phyloP scores from a whole-genome alignment of 108 stramenopile species.

The Cylindrotheca fusiformis region DNA sequence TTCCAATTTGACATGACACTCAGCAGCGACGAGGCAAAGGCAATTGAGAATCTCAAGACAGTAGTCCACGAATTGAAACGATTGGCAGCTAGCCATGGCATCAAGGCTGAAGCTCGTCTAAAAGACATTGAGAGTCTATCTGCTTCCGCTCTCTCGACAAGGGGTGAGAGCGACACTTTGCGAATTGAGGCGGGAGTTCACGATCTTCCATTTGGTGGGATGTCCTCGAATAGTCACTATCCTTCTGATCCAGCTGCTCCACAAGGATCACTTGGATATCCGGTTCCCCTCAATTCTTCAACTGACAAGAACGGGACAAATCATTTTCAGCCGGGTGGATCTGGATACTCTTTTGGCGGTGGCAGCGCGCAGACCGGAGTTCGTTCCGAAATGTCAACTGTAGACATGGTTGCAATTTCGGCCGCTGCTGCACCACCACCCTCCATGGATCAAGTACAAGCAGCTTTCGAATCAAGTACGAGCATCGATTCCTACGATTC shows the following conservation, averaged over 20 bases:
- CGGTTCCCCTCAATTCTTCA: slow-evolving; percentile 19
- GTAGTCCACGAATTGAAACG: slow-evolving; percentile 56
- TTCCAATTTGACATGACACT: slow-evolving; percentile 74
- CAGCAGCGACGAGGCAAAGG: slow-evolving; percentile 54
- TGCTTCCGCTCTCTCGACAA: slow-evolving; percentile 41
- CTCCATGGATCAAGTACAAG: slow-evolving; percentile 45
- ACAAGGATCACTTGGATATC: slow-evolving; percentile 46
- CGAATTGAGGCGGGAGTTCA: slow-evolving; percentile 33
- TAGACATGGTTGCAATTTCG: slow-evolving; percentile 39
- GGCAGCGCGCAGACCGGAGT: no score
- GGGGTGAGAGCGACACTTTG: slow-evolving; percentile 17
- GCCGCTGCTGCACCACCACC: slow-evolving; percentile 50
- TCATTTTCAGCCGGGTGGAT: slow-evolving; percentile 3
- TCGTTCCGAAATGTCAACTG: slow-evolving; percentile 31
- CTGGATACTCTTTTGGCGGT: not conserved
- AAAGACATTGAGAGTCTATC: slow-evolving; percentile 62
- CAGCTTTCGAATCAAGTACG: slow-evolving; percentile 15
- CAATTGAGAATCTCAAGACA: slow-evolving; percentile 33
- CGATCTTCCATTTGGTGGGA: slow-evolving; percentile 11
- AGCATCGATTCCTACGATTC: slow-evolving; percentile 18
- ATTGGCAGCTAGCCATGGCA: slow-evolving; percentile 44
- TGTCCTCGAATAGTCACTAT: slow-evolving; percentile 9
- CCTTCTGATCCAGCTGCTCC: slow-evolving; percentile 38
- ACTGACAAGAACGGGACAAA: slow-evolving; percentile 2
- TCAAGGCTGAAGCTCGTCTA: slow-evolving; percentile 60